phyloP scores from a whole-genome alignment of 768 basidiomycete genomes.

The Nidularia sp. region DNA sequence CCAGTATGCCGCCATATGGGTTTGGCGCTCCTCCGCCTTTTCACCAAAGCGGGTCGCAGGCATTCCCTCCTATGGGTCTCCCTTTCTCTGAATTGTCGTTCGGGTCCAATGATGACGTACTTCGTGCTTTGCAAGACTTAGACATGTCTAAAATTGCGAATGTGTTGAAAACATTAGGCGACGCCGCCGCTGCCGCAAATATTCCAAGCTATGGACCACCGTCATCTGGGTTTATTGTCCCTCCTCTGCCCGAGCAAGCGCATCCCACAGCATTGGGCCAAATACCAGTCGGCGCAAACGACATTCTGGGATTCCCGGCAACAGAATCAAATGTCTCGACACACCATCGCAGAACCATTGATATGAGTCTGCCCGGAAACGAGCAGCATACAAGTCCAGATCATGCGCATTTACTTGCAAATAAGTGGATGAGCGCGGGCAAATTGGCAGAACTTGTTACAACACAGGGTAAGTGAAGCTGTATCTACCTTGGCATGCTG shows the following conservation, averaged over 20 bases:
- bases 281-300: slow-evolving; percentile 35
- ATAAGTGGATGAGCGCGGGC: slow-evolving; percentile 71
- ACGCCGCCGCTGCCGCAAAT: slow-evolving; percentile 45
- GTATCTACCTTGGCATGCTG: neutral
- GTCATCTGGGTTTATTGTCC: slow-evolving; percentile 15
- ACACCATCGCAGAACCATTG: slow-evolving; percentile 32
- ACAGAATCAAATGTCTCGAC: slow-evolving; percentile 15
- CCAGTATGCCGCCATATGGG: slow-evolving; percentile 19
- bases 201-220: slow-evolving; percentile 19
- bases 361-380: slow-evolving; percentile 34
- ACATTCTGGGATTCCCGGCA: slow-evolving; percentile 35
- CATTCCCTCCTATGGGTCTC: slow-evolving; percentile 11
- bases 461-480: slow-evolving; percentile 48
- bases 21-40: slow-evolving; percentile 13
- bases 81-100: slow-evolving; percentile 34
- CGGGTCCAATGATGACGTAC: slow-evolving; percentile 67
- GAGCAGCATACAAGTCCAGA: slow-evolving; percentile 42
- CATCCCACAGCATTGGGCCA: slow-evolving; percentile 34
- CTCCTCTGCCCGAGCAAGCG: slow-evolving; percentile 14
- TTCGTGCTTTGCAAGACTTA: slow-evolving; percentile 69
- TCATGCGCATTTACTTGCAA: slow-evolving; percentile 69
- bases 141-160: slow-evolving; percentile 69
- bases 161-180: slow-evolving; percentile 62
- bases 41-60: slow-evolving; percentile 11
- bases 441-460: slow-evolving; percentile 68